Base-by-base conservation (phyloP, 805 yeast genomes). In the Wickerhamomyces bovis region DNA sequence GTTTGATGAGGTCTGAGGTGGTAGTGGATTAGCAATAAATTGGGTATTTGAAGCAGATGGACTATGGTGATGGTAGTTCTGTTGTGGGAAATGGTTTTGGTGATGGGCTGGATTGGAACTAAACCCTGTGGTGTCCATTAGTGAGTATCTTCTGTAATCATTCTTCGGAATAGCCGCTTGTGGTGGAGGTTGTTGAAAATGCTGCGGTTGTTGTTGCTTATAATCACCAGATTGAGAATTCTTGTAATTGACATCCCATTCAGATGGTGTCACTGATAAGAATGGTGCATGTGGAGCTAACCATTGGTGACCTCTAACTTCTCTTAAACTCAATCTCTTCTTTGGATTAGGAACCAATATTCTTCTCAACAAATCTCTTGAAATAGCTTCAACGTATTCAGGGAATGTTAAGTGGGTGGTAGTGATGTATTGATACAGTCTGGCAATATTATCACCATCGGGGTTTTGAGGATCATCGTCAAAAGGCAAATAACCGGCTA, bases 401-500 rank as follows among this genome's bases (percentile, higher is more conserved):
- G 99, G 99, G 67, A 94, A 94, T 4, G 97, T 94, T 58, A 94
- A 72, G 4, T 96, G 88, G 1, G 97, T 89, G 44, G 82, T 76
- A 21, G 97, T 89, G 53, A 94, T 94, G 68, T 94, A 94, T 61
- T 84, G 87, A 69, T 94, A 94, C 50, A 94, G 73, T 61, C 85
- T 83, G 20, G 90, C 87, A 61, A 94, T 92, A 66, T 94, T 95
- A 47, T 90, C 86, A 44, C 97, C 96, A 63, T 92, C 97, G 31
- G 97, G 98, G 61, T 94, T 94, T 45, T 85, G 84, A 19, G 96
- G 94, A 64, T 94, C 99, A 66, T 94, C 99, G 62, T 94, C 99
- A 72, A 89, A 94, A 1, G 99, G 99, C 50, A 94, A 73, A 65
- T 94, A 94, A 2, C 99, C 99, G 0, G 98, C 92, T 42, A 94